Evolutionary conservation across 495 filamentous ascomycete genomes (phyloP).

Genomic region (Penicillium pancosmium): DNA sequence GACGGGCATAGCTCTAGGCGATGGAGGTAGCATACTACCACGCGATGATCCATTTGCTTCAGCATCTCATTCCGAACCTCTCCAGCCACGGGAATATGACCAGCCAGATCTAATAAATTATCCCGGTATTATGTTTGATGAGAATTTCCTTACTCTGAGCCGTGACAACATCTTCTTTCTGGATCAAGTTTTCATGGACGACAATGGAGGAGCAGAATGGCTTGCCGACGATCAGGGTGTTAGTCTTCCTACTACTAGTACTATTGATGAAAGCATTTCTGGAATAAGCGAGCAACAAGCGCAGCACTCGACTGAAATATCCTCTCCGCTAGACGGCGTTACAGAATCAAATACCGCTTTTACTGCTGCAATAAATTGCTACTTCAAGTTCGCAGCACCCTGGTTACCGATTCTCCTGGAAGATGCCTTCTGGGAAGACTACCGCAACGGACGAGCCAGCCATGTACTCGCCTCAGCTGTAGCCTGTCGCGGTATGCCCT

Average conservation of each 20-base stretch:
- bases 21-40: neutral
- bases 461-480: conserved; percentile 11
- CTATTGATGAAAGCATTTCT: neutral
- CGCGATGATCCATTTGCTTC: neutral
- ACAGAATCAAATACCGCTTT: neutral
- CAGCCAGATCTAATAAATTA: neutral
- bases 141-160: conserved; percentile 1
- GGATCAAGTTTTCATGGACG: conserved; percentile 14
- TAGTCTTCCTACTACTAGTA: neutral
- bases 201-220: conserved; percentile 1
- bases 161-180: conserved; percentile 12
- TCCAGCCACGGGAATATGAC: neutral
- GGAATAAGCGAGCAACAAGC: neutral
- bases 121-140: conserved; percentile 4
- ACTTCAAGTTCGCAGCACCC: conserved; percentile 17
- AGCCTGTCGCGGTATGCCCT: conserved; percentile 20
- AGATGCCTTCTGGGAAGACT: conserved; percentile 21
- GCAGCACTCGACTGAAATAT: neutral
- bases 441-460: conserved; percentile 8
- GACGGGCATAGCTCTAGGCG: neutral
- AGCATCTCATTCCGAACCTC: neutral
- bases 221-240: neutral
- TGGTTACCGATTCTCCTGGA: conserved; percentile 16
- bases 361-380: conserved; percentile 10
- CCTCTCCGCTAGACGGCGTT: neutral